Conservation (phyloP, 371 early-diverging fungal genomes). For the Umbelopsis sp. region DNA sequence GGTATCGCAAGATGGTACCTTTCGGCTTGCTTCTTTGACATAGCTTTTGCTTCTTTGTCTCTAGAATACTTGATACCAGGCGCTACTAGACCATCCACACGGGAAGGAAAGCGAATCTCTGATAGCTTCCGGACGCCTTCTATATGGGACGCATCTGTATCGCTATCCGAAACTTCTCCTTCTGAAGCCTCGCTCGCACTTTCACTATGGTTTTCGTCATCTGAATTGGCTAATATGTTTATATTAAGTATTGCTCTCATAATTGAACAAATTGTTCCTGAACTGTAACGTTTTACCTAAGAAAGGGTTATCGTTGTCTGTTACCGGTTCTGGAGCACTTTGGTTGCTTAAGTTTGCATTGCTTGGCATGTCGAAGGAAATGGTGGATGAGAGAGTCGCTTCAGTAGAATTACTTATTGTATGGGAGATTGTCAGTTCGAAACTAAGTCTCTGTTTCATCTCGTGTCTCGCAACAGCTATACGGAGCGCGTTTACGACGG, state of each 20-base stretch:
- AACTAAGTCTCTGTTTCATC: no score
- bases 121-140: neutral
- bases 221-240: conserved; percentile 1
- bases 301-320: neutral
- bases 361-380: neutral
- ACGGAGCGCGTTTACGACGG: no score
- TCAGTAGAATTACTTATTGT: no score
- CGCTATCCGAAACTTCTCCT: neutral
- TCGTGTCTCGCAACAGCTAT: no score
- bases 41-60: neutral
- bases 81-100: neutral
- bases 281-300: neutral
- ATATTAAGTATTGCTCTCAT: neutral
- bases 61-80: neutral
- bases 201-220: neutral
- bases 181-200: neutral
- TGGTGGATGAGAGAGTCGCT: neutral
- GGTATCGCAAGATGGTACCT: neutral
- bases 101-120: neutral
- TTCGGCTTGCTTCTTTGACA: neutral
- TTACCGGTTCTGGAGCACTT: neutral
- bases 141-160: neutral
- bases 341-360: neutral
- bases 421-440: no score
- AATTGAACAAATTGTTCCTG: no score